A percentile compares a stretch with the other conserved stretches of the same genome.
phyloP scores from a whole-genome alignment of 2,329 filamentous ascomycete genomes.

The Alternaria gaisen region DNA sequence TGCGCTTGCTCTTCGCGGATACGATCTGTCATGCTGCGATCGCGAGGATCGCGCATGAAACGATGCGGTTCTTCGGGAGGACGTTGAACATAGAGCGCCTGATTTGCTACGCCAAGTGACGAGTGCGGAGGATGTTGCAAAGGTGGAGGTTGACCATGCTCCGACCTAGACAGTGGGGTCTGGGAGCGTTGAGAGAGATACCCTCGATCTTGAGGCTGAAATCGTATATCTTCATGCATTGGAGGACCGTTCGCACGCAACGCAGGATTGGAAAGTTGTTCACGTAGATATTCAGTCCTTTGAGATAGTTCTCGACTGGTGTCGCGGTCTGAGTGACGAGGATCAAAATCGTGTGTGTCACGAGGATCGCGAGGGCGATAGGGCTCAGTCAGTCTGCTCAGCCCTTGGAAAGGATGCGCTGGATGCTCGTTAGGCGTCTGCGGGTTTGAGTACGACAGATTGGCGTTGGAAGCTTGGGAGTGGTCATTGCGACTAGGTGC shows the following conservation, averaged over 20 bases:
- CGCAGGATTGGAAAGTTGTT: slow-evolving; percentile 38
- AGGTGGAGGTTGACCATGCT: slow-evolving; percentile 39
- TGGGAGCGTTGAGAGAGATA: slow-evolving; percentile 45
- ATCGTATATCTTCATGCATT: slow-evolving; percentile 41
- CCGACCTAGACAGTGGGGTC: slow-evolving; percentile 43
- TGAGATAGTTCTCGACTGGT: slow-evolving; percentile 45
- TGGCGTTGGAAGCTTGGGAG: slow-evolving; percentile 41
- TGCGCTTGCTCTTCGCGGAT: slow-evolving; percentile 40
- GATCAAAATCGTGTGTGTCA: slow-evolving; percentile 41
- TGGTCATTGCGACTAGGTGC: slow-evolving; percentile 44
- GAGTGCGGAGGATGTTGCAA: slow-evolving; percentile 47
- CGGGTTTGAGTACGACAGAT: slow-evolving; percentile 44
- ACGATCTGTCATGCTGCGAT: slow-evolving; percentile 38
- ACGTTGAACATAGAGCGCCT: slow-evolving; percentile 39
- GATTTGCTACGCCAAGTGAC: slow-evolving; percentile 37
- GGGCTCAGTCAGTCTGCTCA: slow-evolving; percentile 34
- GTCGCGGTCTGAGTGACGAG: slow-evolving; percentile 45
- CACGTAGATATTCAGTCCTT: slow-evolving; percentile 40
- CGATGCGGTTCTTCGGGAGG: slow-evolving; percentile 40
- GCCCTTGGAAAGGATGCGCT: slow-evolving; percentile 33
- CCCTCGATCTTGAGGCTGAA: slow-evolving; percentile 39
- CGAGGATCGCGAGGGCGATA: slow-evolving; percentile 44
- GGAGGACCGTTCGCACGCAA: slow-evolving; percentile 31
- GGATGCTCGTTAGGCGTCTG: slow-evolving; percentile 45
- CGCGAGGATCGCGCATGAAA: slow-evolving; percentile 31